Evolutionary conservation across 257 asterid species (phyloP).

Genomic region (Solanum lycopersicoides): DNA sequence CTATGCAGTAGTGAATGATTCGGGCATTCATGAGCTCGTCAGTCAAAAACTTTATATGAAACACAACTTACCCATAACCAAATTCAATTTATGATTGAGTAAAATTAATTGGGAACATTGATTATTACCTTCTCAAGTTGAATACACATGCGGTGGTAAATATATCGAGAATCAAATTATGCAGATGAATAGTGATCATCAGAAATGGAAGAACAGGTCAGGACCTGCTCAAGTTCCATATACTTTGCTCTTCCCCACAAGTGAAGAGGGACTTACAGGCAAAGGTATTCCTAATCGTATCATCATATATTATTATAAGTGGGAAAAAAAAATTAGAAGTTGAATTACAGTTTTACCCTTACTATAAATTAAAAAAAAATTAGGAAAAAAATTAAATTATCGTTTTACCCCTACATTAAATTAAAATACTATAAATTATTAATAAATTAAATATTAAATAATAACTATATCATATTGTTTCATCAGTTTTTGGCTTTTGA

Average conservation of each 20-base stretch:
- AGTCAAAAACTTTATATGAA: not conserved
- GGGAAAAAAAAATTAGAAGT: too few relatives aligned
- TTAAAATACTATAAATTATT: too few relatives aligned
- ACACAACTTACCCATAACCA: not conserved
- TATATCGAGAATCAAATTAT: slow-evolving; percentile 30
- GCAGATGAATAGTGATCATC: slow-evolving; percentile 31
- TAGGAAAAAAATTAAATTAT: too few relatives aligned
- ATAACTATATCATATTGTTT: too few relatives aligned
- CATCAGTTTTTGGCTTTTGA: too few relatives aligned
- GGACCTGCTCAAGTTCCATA: slow-evolving; percentile 68
- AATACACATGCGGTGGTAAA: slow-evolving; percentile 18
- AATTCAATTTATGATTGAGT: not conserved
- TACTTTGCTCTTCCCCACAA: slow-evolving; percentile 46
- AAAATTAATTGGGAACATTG: not conserved
- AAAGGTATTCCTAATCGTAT: slow-evolving; percentile 68
- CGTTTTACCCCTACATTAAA: too few relatives aligned
- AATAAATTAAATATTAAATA: too few relatives aligned
- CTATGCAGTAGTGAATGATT: slow-evolving; percentile 55
- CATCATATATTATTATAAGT: too few relatives aligned
- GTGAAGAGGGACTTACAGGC: slow-evolving; percentile 59
- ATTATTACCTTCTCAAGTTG: slow-evolving; percentile 29
- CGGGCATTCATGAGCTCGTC: slow-evolving; percentile 63
- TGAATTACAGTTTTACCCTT: too few relatives aligned
- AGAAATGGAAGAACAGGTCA: slow-evolving; percentile 36
- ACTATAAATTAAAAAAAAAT: too few relatives aligned